phyloP scores from a whole-genome alignment of 306 rosid species.

The Mimosa bimucronata region DNA sequence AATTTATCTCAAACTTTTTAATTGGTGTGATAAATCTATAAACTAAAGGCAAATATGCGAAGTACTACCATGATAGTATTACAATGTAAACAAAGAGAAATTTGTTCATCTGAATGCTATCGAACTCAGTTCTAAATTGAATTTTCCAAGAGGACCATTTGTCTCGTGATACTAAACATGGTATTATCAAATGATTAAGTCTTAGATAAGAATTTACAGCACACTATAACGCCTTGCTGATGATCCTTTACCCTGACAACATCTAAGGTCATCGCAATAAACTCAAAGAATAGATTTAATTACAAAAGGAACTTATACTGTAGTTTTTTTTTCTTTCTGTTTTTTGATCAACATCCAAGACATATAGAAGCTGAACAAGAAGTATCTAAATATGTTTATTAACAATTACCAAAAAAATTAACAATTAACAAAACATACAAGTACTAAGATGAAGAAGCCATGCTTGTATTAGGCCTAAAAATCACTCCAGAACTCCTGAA shows the following conservation, averaged over 20 bases:
- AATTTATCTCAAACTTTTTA: neutral
- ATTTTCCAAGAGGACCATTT: neutral
- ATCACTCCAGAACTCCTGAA: constrained; percentile 51
- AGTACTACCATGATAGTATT: no score
- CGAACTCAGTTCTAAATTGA: neutral
- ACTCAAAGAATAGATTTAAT: neutral
- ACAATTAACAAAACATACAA: neutral
- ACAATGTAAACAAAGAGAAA: no score
- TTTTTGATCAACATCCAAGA: neutral
- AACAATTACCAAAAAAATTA: constrained; percentile 9
- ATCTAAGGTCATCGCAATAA: neutral
- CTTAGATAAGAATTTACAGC: neutral
- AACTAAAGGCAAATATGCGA: neutral
- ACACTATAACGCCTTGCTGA: neutral
- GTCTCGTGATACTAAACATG: neutral
- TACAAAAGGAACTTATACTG: neutral
- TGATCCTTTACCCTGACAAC: neutral
- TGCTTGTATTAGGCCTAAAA: constrained; percentile 15
- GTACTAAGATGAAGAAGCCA: constrained; percentile 8
- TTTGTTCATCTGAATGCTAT: neutral
- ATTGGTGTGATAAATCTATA: neutral
- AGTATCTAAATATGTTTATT: constrained; percentile 13
- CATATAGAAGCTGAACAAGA: neutral
- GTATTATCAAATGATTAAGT: neutral
- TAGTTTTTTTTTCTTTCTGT: neutral